Evolutionary conservation across 1,284 basidiomycete genomes (phyloP).

Genomic region (Ganoderma resinaceum): DNA sequence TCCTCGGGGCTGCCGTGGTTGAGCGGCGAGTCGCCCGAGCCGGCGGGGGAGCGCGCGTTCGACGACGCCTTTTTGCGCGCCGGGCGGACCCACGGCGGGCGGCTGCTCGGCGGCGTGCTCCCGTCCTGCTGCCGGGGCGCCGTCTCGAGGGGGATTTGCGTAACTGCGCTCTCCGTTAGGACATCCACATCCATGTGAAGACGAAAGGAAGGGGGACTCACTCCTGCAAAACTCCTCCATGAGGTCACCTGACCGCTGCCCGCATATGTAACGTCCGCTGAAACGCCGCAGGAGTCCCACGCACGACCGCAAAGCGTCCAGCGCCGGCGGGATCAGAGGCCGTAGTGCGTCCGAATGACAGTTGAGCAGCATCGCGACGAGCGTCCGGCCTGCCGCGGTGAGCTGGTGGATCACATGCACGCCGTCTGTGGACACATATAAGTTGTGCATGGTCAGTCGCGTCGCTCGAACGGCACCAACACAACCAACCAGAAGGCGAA

Average conservation of each 20-base stretch:
- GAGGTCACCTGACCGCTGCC: conserved; percentile 85
- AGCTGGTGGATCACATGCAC: conserved; percentile 94
- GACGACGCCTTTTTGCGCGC: conserved; percentile 77
- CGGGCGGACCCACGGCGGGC: conserved; percentile 88
- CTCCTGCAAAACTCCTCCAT: conserved; percentile 93
- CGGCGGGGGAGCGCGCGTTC: conserved; percentile 46
- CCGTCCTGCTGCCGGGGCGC: conserved; percentile 50
- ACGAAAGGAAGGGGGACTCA: conserved; percentile 49
- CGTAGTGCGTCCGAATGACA: conserved; percentile 74
- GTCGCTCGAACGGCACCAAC: conserved; percentile 4
- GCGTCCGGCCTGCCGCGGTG: conserved; percentile 89
- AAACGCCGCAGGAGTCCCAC: conserved; percentile 82
- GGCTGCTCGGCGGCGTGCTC: conserved; percentile 51
- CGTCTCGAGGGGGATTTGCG: conserved; percentile 83
- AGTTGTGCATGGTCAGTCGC: conserved; percentile 2
- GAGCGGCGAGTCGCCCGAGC: conserved; percentile 54
- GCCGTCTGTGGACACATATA: conserved; percentile 61
- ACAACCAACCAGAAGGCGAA: not conserved
- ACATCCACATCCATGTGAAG: not conserved
- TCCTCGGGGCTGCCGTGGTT: conserved; percentile 70
- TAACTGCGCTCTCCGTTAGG: conserved; percentile 58
- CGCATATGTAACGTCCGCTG: conserved; percentile 85
- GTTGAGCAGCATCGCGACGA: conserved; percentile 85
- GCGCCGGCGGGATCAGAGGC: conserved; percentile 77
- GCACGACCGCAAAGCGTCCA: conserved; percentile 86